Percentiles rank a stretch among this genome's conserved stretches.
Conservation (phyloP, 2,329 filamentous ascomycete genomes). For the Dactylellina cionopaga region DNA sequence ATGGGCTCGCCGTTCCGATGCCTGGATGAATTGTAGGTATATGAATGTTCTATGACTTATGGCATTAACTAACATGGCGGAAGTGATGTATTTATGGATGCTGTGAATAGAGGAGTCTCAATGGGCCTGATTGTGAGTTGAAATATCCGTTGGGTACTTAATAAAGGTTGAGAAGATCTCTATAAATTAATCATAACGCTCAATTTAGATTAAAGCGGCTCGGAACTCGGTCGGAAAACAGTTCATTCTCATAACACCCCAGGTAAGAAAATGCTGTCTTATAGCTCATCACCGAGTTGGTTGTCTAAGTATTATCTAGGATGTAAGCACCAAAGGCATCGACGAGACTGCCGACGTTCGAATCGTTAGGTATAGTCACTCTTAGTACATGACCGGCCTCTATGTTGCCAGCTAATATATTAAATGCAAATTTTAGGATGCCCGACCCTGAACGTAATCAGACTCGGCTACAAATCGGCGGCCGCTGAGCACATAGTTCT, state of each 20-base stretch:
- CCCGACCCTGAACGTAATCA: slow-evolving; percentile 66
- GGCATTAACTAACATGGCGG: slow-evolving; percentile 51
- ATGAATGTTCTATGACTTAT: neutral
- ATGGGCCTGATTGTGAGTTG: slow-evolving; percentile 86
- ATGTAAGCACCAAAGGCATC: slow-evolving; percentile 67
- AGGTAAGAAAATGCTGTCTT: no score
- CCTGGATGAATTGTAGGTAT: slow-evolving; percentile 83
- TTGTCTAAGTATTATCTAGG: neutral
- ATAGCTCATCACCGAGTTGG: slow-evolving; percentile 63
- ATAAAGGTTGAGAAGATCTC: no score
- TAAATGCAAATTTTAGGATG: slow-evolving; percentile 60
- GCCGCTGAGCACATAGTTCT: slow-evolving; percentile 2
- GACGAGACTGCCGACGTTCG: slow-evolving; percentile 75
- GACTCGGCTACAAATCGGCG: slow-evolving; percentile 55
- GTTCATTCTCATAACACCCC: slow-evolving; percentile 93
- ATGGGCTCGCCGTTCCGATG: slow-evolving; percentile 96
- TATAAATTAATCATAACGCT: slow-evolving; percentile 44
- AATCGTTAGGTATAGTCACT: slow-evolving; percentile 78
- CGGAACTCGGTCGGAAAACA: slow-evolving; percentile 87
- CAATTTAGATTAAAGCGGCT: slow-evolving; percentile 77
- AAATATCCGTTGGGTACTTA: no score
- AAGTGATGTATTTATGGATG: slow-evolving; percentile 97
- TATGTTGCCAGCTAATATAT: slow-evolving; percentile 27
- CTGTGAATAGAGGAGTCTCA: slow-evolving; percentile 89
- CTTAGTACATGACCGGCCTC: no score